Conservation (phyloP, 805 yeast species). For the Zygoascus ofunaensis region DNA sequence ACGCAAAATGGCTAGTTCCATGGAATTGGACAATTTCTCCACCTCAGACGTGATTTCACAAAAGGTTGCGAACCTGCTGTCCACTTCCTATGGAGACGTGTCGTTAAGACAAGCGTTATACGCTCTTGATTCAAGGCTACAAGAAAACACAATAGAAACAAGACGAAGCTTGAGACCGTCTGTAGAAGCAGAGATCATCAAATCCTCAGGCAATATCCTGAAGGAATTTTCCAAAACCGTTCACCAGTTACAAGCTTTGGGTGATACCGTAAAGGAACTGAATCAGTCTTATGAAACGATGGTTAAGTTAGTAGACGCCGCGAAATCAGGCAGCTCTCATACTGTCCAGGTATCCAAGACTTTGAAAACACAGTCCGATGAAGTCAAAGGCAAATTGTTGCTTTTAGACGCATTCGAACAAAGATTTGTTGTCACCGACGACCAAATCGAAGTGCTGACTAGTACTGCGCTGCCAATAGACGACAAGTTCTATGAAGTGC, state of each 20-base stretch:
- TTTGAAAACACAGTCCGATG: slow-evolving; percentile 19
- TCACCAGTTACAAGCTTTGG: slow-evolving; percentile 18
- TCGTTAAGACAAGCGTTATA: slow-evolving; percentile 25
- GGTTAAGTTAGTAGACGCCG: slow-evolving; percentile 15
- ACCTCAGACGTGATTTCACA: slow-evolving; percentile 14
- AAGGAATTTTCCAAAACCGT: slow-evolving; percentile 30
- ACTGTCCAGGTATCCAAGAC: slow-evolving; percentile 23
- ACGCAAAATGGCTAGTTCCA: too few relatives aligned
- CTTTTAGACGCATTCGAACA: slow-evolving; percentile 34
- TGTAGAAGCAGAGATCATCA: slow-evolving; percentile 28
- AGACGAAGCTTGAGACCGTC: slow-evolving; percentile 27
- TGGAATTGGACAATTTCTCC: background rate
- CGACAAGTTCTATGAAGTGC: slow-evolving; percentile 48
- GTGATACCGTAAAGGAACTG: slow-evolving; percentile 16
- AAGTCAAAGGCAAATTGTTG: slow-evolving; percentile 17
- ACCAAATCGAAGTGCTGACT: slow-evolving; percentile 54
- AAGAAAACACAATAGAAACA: slow-evolving; percentile 25
- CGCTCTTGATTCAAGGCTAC: slow-evolving; percentile 23
- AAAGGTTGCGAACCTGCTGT: slow-evolving; percentile 21
- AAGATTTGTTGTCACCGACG: slow-evolving; percentile 58
- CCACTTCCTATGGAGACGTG: slow-evolving; percentile 27
- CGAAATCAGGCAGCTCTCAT: slow-evolving; percentile 19
- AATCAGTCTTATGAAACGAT: slow-evolving; percentile 17
- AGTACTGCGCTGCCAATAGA: slow-evolving; percentile 28
- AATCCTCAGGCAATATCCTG: slow-evolving; percentile 23